These are phyloP conservation scores for Venturia effusa DNA, from an alignment of 2,329 filamentous ascomycete genomes.

Conservation along the genomic window DNA sequence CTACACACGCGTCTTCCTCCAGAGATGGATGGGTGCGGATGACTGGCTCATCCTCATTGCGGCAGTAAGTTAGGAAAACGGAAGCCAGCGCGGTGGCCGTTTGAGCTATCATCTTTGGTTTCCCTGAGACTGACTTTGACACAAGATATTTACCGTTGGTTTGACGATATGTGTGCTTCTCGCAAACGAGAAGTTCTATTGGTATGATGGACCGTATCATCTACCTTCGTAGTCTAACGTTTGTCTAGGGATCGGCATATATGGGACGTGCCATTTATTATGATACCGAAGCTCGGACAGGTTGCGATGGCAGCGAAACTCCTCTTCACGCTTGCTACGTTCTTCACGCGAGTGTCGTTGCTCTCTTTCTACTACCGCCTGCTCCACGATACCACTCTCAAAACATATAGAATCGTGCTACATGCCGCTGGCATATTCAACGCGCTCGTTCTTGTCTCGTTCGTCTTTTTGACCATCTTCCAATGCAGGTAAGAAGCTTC, in stretches of 20 bases:
- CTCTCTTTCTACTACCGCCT: conserved; percentile 37
- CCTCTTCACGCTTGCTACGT: conserved; percentile 30
- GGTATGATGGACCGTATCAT: conserved; percentile 19
- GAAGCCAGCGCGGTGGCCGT: neutral
- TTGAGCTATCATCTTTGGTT: neutral
- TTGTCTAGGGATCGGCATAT: conserved; percentile 20
- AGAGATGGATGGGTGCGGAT: conserved; percentile 32
- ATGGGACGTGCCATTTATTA: conserved; percentile 28
- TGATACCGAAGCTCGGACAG: conserved; percentile 13
- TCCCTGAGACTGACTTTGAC: neutral
- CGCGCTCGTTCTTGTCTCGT: conserved; percentile 27
- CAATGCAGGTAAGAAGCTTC: conserved; percentile 24
- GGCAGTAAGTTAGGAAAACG: conserved; percentile 20
- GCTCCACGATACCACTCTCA: conserved; percentile 28
- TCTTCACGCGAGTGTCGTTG: conserved; percentile 33
- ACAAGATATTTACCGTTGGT: conserved; percentile 26
- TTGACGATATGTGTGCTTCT: conserved; percentile 29
- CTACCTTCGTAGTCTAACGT: conserved; percentile 12
- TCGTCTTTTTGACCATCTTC: conserved; percentile 27
- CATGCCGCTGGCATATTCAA: conserved; percentile 28
- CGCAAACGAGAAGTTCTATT: conserved; percentile 31
- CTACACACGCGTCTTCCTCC: conserved; percentile 30
- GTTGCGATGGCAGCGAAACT: conserved; percentile 33
- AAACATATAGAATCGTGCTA: conserved; percentile 29
- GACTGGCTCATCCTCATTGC: conserved; percentile 31